Evolutionary conservation across 179 eudicot genomes (phyloP).

Genomic region (Beta macrorhiza): DNA sequence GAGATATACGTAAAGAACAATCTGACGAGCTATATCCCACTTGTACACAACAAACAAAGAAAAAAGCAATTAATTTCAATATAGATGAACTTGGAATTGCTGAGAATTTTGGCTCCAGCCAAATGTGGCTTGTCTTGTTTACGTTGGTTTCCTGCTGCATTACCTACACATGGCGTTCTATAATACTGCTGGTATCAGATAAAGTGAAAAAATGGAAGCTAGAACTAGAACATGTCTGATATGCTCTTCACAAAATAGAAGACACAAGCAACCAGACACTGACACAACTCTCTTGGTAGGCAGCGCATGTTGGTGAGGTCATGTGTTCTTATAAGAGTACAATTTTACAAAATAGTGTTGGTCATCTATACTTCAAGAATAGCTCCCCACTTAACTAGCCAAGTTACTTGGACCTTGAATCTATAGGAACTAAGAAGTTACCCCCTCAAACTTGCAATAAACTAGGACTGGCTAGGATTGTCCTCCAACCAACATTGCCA

Average conservation of each 20-base stretch:
- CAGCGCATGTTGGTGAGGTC: not conserved
- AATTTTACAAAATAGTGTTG: not conserved
- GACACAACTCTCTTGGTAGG: not conserved
- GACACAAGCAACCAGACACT: conserved; percentile 2
- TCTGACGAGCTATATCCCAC: not conserved
- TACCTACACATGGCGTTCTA: not conserved
- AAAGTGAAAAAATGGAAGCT: not conserved
- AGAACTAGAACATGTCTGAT: not conserved
- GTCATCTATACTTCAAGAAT: not conserved
- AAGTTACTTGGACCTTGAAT: not conserved
- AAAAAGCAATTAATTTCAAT: not conserved
- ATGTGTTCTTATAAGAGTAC: not conserved
- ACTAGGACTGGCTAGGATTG: not conserved
- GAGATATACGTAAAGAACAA: not conserved
- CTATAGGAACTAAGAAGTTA: not conserved
- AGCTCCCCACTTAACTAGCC: not conserved
- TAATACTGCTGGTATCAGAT: not conserved
- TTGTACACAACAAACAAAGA: not conserved
- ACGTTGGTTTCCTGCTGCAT: not conserved
- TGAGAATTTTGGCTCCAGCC: not conserved
- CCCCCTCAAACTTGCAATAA: not conserved
- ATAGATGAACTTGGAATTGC: not conserved
- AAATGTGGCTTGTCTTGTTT: not conserved
- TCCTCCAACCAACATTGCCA: not conserved
- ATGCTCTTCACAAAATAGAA: not conserved